Base-by-base conservation (phyloP, 805 yeast genomes). In the Candida chilensis region DNA sequence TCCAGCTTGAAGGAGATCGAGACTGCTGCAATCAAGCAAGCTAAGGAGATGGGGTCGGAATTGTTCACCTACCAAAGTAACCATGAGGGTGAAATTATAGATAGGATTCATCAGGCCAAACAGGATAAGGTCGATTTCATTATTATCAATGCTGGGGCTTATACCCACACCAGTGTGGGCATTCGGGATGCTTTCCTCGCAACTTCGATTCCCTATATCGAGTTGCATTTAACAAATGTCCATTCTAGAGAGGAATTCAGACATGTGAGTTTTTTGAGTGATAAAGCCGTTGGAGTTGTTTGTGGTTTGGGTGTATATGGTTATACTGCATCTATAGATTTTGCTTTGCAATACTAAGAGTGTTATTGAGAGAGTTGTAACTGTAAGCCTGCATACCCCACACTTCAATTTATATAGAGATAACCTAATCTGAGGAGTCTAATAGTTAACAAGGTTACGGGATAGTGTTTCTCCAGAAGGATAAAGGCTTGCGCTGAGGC, bases 61-160 rank as follows among this genome's bases (percentile, higher is more conserved):
- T 46, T 60, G 10, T 42, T 37, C 29, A 44, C 54, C 8, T 67
- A 40, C 45, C 74, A 67, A 38, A 51, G 46, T 37, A 67, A 67
- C 31, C 55, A 60, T 16, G 74, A 67, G 44, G 74, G 74, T 16
- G 54, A 52, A 24, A 47, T 67, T 16, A 51, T 67, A 20, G 72
- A 67, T 37, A 44, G 69, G 25, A 66, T 67, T 26, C 74, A 67
- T 37, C 51, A 60, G 38, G 71, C 73, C 7, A 59, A 54, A 38
- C 35, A 35, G 13, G 62, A 67, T 22, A 64, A 61, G 5, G 56
- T 58, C 19, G 64, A 57, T 1, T 67, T 65, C 39, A 61, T 67
- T 27, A 54, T 67, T 22, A 65, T 67, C 29, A 67, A 67, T 38
- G 73, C 73, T 9, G 73, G 73, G 28, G 74, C 74, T 7, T 67